A percentile compares a stretch with the other conserved stretches of the same genome.
These are phyloP conservation scores for Magnusiomyces magnusii DNA, from an alignment of 1,139 yeast species.

Conservation along the genomic window DNA sequence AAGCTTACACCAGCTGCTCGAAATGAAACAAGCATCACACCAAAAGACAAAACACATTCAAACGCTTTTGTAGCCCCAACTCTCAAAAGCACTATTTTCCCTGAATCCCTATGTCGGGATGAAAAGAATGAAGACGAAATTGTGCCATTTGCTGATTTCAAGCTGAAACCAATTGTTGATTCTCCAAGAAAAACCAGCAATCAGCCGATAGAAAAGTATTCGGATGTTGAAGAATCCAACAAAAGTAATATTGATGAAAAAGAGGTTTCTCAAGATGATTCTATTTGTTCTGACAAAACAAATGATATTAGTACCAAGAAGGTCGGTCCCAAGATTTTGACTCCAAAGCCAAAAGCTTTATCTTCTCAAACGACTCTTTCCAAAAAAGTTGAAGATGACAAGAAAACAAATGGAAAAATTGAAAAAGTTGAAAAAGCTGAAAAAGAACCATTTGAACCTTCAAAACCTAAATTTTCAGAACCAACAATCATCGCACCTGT, in stretches of 20 bases:
- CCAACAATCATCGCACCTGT: not conserved
- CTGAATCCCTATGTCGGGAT: not conserved
- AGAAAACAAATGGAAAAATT: not conserved
- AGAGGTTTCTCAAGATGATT: no score
- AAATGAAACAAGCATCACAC: not conserved
- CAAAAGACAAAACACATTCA: not conserved
- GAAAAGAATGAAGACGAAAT: not conserved
- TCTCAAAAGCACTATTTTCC: not conserved
- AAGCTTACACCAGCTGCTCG: not conserved
- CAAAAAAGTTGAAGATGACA: constrained; percentile 8
- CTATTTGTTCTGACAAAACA: not conserved
- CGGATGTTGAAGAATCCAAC: no score
- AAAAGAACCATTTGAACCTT: not conserved
- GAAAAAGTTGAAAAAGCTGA: not conserved
- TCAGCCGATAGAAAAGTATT: no score
- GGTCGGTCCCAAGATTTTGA: constrained; percentile 15
- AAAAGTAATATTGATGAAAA: no score
- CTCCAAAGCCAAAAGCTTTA: constrained; percentile 17
- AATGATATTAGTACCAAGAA: constrained; percentile 3
- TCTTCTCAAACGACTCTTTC: constrained; percentile 7
- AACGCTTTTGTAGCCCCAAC: not conserved
- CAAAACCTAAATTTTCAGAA: not conserved
- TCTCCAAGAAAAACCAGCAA: not conserved
- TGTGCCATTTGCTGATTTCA: not conserved
- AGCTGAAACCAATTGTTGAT: not conserved